Evolutionary conservation across 202 grass and related monocot genomes (phyloP).

Genomic region (Zizania palustris): DNA sequence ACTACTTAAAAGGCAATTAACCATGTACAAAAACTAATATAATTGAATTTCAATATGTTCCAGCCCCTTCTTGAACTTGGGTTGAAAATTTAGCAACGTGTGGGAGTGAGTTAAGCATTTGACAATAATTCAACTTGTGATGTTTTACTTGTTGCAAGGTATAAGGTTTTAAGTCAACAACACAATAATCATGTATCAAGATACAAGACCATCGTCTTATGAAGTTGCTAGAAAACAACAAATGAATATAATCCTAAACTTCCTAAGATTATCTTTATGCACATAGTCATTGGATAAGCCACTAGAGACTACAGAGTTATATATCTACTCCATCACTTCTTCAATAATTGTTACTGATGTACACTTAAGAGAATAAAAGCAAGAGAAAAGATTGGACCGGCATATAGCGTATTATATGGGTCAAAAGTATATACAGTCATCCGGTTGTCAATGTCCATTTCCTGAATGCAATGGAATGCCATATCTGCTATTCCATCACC

Average conservation of each 20-base stretch:
- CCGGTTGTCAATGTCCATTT: slow-evolving; percentile 98
- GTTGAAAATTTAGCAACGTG: neutral
- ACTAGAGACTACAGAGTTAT: slow-evolving; percentile 5
- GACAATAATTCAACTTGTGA: slow-evolving; percentile 12
- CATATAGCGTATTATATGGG: slow-evolving; percentile 11
- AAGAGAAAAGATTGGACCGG: slow-evolving; percentile 18
- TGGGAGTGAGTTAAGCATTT: neutral
- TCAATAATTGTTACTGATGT: slow-evolving; percentile 18
- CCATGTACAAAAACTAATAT: neutral
- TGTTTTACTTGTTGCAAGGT: neutral
- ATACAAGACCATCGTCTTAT: neutral
- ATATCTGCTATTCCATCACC: slow-evolving; percentile 97
- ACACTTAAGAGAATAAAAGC: neutral
- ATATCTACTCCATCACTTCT: slow-evolving; percentile 8
- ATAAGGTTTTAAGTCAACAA: neutral
- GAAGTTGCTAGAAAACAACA: slow-evolving; percentile 14
- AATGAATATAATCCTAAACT: slow-evolving; percentile 26
- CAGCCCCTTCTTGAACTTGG: neutral
- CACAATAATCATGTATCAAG: neutral
- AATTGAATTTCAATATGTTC: neutral
- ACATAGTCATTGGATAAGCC: slow-evolving; percentile 24
- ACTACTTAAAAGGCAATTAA: neutral
- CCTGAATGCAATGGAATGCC: slow-evolving; percentile 94
- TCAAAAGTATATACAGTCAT: slow-evolving; percentile 66
- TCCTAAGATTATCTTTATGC: slow-evolving; percentile 19